Evolutionary conservation across 2,329 filamentous ascomycete species (phyloP).

Genomic region (Magnaporthales sp.): DNA sequence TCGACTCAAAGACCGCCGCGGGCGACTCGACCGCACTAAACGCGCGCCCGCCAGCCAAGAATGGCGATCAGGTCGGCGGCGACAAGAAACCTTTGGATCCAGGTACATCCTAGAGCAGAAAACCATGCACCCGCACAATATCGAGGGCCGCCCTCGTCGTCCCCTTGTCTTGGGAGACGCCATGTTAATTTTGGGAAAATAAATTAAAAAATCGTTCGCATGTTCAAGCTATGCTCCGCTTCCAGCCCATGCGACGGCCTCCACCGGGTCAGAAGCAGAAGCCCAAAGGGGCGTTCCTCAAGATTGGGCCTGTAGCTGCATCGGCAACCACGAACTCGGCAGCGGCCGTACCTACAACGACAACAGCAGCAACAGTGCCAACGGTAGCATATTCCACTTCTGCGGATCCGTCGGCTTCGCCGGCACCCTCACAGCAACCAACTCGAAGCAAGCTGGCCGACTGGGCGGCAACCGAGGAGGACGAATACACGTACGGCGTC

Average conservation of each 20-base stretch:
- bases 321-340: constrained; percentile 15
- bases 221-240: constrained; percentile 55
- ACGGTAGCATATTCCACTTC: not conserved
- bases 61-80: constrained; percentile 30
- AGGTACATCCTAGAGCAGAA: constrained; percentile 13
- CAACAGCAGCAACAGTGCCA: constrained; percentile 7
- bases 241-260: constrained; percentile 80
- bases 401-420: constrained; percentile 12
- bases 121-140: not conserved
- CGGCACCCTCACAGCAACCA: constrained; percentile 25
- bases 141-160: not conserved
- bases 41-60: constrained; percentile 50
- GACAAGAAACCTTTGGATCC: constrained; percentile 52
- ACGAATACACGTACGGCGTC: constrained; percentile 64
- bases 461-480: constrained; percentile 70
- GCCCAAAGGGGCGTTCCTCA: constrained; percentile 52
- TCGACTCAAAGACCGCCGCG: constrained; percentile 46
- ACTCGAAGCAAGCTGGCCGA: constrained; percentile 68
- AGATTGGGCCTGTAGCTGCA: constrained; percentile 25
- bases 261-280: constrained; percentile 38
- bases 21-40: not conserved
- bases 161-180: not conserved
- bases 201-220: not conserved
- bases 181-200: constrained; percentile 3
- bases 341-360: constrained; percentile 19